Conservation (phyloP, 148 eudicot genomes). For the Drosera capensis region DNA sequence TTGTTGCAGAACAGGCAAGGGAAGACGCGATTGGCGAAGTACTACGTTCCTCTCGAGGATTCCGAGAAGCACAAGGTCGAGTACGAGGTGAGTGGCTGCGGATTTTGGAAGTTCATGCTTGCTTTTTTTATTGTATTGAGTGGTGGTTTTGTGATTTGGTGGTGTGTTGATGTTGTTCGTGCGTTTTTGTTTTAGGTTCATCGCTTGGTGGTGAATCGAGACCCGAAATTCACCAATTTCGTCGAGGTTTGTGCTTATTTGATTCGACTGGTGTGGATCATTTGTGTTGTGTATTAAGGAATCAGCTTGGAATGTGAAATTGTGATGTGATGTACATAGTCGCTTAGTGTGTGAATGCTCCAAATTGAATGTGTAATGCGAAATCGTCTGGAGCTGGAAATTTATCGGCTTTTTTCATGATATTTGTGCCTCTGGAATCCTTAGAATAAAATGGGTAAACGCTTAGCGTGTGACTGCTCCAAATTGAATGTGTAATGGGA, state of each 20-base stretch:
- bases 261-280: not conserved
- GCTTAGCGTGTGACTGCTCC: too few species aligned
- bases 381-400: not conserved
- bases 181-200: slow-evolving; percentile 46
- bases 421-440: not conserved
- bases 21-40: slow-evolving; percentile 33
- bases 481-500: too few species aligned
- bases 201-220: slow-evolving; percentile 94
- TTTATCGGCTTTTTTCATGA: not conserved
- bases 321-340: too few species aligned
- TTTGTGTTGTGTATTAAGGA: not conserved
- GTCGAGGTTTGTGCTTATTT: slow-evolving; percentile 52
- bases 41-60: slow-evolving; percentile 37
- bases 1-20: slow-evolving; percentile 35
- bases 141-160: not conserved
- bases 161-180: not conserved
- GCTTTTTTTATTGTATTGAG: not conserved
- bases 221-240: slow-evolving; percentile 96
- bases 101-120: not conserved
- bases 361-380: too few species aligned
- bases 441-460: too few species aligned
- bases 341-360: too few species aligned
- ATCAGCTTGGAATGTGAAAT: too few species aligned
- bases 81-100: slow-evolving; percentile 21
- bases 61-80: slow-evolving; percentile 43